These are phyloP conservation scores for Acer negundo DNA, from an alignment of 345 rosid genomes.

Conservation along the genomic window DNA sequence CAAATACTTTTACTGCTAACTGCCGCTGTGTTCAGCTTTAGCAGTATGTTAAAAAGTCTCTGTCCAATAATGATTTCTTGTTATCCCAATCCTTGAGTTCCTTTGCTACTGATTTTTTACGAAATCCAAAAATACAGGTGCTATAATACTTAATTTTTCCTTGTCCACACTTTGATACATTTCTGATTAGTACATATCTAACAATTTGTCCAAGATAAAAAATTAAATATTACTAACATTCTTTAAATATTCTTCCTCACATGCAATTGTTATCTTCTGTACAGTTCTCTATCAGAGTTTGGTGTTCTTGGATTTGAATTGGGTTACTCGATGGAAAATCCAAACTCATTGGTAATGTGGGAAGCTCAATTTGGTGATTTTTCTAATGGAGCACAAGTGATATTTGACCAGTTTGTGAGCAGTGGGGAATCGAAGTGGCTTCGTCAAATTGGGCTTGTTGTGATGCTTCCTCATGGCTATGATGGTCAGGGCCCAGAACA, in stretches of 20 bases:
- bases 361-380: constrained; percentile 92
- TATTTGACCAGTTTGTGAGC: constrained; percentile 79
- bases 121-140: neutral
- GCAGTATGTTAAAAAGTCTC: neutral
- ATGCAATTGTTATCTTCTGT: constrained; percentile 14
- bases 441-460: constrained; percentile 77
- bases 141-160: neutral
- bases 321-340: constrained; percentile 88
- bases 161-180: neutral
- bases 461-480: constrained; percentile 82
- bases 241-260: constrained; percentile 1
- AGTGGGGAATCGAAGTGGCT: constrained; percentile 88
- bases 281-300: constrained; percentile 84
- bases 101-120: neutral
- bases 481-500: constrained; percentile 93
- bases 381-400: constrained; percentile 83
- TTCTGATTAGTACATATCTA: neutral
- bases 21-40: neutral
- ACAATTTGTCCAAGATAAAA: neutral
- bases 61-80: neutral
- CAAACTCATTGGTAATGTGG: constrained; percentile 77
- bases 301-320: constrained; percentile 84
- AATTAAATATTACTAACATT: neutral
- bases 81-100: no score
- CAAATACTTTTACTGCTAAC: neutral